Evolutionary conservation across 768 basidiomycete species (phyloP).

Genomic region (Leccinellum luteum): DNA sequence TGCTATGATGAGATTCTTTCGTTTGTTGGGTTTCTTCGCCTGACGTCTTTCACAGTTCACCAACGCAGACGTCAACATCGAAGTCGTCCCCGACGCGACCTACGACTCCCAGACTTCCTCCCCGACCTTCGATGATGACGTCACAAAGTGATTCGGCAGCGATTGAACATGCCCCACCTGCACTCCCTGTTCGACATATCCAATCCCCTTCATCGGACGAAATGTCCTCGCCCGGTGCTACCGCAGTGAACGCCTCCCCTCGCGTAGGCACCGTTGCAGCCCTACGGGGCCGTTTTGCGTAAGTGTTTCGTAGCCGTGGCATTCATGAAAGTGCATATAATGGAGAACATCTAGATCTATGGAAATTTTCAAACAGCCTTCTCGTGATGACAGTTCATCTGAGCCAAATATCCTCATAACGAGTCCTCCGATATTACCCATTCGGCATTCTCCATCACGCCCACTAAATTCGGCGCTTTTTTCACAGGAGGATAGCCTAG

Average conservation of each 20-base stretch:
- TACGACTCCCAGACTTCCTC: constrained; percentile 13
- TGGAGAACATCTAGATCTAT: constrained; percentile 9
- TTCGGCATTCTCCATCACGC: constrained; percentile 21
- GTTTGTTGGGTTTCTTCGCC: not conserved
- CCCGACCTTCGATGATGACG: constrained; percentile 15
- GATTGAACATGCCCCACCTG: constrained; percentile 11
- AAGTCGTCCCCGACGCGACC: constrained; percentile 18
- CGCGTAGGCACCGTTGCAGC: constrained; percentile 35
- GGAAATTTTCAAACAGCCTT: constrained; percentile 20
- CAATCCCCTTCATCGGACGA: constrained; percentile 8
- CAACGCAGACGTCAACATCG: not conserved
- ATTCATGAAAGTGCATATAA: not conserved
- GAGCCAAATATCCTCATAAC: constrained; percentile 27
- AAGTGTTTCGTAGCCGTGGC: not conserved
- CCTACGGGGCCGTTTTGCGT: constrained; percentile 35
- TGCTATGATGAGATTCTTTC: not conserved
- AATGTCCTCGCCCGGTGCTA: not conserved
- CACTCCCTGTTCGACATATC: constrained; percentile 19
- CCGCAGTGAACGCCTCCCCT: constrained; percentile 4
- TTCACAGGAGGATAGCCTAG: constrained; percentile 19
- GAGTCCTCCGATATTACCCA: constrained; percentile 17
- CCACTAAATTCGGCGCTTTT: constrained; percentile 18
- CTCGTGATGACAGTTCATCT: constrained; percentile 13
- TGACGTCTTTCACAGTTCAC: constrained; percentile 10
- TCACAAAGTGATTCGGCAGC: constrained; percentile 20